Conservation (phyloP, 2,329 filamentous ascomycete genomes). For the Venturia oleaginea region DNA sequence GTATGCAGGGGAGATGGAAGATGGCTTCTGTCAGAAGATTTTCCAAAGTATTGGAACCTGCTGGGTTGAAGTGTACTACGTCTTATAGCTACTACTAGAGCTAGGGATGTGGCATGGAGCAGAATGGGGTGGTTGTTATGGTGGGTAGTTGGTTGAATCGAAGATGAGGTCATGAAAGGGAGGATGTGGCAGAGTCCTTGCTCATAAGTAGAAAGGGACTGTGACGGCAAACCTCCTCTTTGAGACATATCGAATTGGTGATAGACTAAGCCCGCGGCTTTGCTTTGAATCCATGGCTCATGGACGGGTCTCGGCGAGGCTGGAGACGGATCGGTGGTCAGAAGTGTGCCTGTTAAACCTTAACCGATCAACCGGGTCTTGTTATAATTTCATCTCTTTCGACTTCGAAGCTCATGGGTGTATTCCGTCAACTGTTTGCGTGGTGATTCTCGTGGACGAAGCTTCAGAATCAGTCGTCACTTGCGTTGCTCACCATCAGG, state of each 20-base stretch:
- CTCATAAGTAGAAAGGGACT: not conserved
- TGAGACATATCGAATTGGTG: not conserved
- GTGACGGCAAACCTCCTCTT: not conserved
- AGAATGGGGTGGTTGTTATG: not conserved
- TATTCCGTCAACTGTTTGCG: not conserved
- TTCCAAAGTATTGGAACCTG: not conserved
- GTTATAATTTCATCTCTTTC: not conserved
- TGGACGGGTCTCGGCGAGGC: not conserved
- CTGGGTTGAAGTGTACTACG: not conserved
- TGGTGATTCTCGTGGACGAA: too few relatives aligned
- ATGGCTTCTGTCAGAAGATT: not conserved
- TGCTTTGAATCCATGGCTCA: not conserved
- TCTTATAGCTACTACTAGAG: not conserved
- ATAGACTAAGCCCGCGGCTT: not conserved
- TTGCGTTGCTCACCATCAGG: not conserved
- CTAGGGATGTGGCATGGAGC: not conserved
- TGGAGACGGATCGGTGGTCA: not conserved
- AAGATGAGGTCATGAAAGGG: not conserved
- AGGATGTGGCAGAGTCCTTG: not conserved
- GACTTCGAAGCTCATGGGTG: too few relatives aligned
- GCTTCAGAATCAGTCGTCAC: too few relatives aligned
- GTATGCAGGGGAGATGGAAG: not conserved
- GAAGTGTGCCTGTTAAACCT: not conserved
- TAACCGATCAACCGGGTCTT: not conserved
- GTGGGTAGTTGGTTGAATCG: not conserved